phyloP scores from a whole-genome alignment of 2,329 filamentous ascomycete genomes.

The Lachnellula arida region DNA sequence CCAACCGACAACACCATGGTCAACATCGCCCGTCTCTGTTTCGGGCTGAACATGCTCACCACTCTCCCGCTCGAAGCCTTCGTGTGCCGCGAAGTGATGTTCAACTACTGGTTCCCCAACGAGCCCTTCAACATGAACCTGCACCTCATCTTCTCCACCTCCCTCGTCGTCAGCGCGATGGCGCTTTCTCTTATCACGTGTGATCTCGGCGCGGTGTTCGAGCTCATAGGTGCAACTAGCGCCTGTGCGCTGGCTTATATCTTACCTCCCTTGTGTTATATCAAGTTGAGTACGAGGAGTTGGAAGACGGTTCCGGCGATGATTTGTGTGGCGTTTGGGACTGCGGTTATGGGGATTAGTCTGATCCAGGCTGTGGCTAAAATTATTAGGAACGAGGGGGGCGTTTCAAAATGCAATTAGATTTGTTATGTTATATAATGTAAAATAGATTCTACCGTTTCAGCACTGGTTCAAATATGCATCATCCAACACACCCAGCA shows the following conservation, averaged over 20 bases:
- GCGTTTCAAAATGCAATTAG: slow-evolving; percentile 22
- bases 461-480: too few species aligned
- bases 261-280: slow-evolving; percentile 87
- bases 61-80: slow-evolving; percentile 95
- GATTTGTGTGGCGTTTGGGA: slow-evolving; percentile 72
- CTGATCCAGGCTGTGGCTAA: slow-evolving; percentile 68
- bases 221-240: slow-evolving; percentile 91
- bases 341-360: slow-evolving; percentile 74
- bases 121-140: slow-evolving; percentile 67
- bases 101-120: slow-evolving; percentile 67
- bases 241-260: slow-evolving; percentile 95
- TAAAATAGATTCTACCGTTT: slow-evolving; percentile 7
- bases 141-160: slow-evolving; percentile 81
- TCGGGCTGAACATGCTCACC: slow-evolving; percentile 98
- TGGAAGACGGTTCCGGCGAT: slow-evolving; percentile 70
- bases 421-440: slow-evolving; percentile 5
- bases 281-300: slow-evolving; percentile 78
- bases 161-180: slow-evolving; percentile 76
- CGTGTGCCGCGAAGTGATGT: slow-evolving; percentile 95
- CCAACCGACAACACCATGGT: slow-evolving; percentile 86
- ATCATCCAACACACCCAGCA: too few species aligned
- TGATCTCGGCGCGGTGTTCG: slow-evolving; percentile 90
- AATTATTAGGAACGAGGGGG: slow-evolving; percentile 41
- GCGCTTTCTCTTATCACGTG: slow-evolving; percentile 77
- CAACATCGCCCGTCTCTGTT: slow-evolving; percentile 90